Evolutionary conservation across 2,329 filamentous ascomycete species (phyloP).

Genomic region (Colletotrichum sp.): DNA sequence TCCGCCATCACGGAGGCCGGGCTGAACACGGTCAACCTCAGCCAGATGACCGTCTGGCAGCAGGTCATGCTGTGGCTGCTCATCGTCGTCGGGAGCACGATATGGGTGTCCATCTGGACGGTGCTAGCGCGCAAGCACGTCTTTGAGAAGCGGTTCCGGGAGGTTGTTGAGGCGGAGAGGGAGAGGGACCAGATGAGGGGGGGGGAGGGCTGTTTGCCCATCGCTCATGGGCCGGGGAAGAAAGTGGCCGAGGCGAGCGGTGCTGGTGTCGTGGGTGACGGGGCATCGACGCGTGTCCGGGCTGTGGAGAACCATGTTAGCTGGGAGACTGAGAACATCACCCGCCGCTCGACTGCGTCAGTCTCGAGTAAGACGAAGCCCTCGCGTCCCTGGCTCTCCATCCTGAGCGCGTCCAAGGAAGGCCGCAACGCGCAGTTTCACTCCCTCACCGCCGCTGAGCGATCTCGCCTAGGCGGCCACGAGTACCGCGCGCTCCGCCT

Average conservation of each 20-base stretch:
- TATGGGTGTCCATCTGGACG: constrained; percentile 71
- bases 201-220: constrained; percentile 31
- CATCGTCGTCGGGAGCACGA: constrained; percentile 69
- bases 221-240: not conserved
- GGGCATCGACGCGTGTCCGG: not conserved
- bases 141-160: constrained; percentile 66
- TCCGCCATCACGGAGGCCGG: constrained; percentile 73
- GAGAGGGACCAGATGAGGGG: constrained; percentile 28
- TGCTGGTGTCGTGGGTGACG: not conserved
- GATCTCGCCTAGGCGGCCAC: constrained; percentile 63
- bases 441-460: constrained; percentile 55
- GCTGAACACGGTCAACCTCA: constrained; percentile 71
- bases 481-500: constrained; percentile 69
- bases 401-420: constrained; percentile 41
- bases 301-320: not conserved
- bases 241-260: not conserved
- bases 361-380: constrained; percentile 15
- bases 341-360: not conserved
- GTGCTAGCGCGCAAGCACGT: constrained; percentile 64
- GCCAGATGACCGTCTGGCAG: constrained; percentile 69
- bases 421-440: constrained; percentile 61
- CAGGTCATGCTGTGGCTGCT: constrained; percentile 69
- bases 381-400: constrained; percentile 31
- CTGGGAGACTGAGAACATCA: not conserved
- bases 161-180: constrained; percentile 50